These are phyloP conservation scores for Linaria vulgaris DNA, from an alignment of 257 asterid species.

Conservation along the genomic window DNA sequence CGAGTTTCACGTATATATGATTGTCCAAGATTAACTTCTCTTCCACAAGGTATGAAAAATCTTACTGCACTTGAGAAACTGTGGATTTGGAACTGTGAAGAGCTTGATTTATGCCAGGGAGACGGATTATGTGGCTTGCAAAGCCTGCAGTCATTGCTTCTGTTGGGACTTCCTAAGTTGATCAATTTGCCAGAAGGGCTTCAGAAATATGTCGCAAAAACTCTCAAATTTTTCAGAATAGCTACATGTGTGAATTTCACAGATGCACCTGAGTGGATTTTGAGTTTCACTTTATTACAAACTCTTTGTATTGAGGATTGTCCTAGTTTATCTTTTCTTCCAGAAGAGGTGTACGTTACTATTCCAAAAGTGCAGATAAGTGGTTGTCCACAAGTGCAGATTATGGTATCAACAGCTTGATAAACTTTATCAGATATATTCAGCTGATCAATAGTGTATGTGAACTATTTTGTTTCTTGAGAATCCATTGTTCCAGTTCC, in stretches of 20 bases:
- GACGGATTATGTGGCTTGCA: constrained; percentile 39
- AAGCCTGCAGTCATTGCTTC: constrained; percentile 45
- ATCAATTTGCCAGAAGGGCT: constrained; percentile 40
- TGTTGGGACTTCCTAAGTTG: constrained; percentile 56
- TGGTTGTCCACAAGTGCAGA: constrained; percentile 43
- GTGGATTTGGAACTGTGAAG: constrained; percentile 63
- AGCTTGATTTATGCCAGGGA: constrained; percentile 37
- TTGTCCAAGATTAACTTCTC: constrained; percentile 42
- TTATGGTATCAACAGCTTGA: constrained; percentile 39
- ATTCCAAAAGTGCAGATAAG: constrained; percentile 35
- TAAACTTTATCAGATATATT: too few relatives aligned
- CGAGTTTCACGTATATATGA: constrained; percentile 47
- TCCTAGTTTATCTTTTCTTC: constrained; percentile 35
- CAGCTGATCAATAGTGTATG: too few relatives aligned
- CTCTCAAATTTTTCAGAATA: constrained; percentile 39
- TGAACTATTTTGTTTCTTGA: too few relatives aligned
- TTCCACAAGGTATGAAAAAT: constrained; percentile 35
- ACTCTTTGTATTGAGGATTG: constrained; percentile 47
- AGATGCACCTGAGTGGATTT: constrained; percentile 39
- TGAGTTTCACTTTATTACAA: constrained; percentile 36
- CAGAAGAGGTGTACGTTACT: constrained; percentile 25
- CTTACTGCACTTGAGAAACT: constrained; percentile 47
- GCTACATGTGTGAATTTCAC: constrained; percentile 37
- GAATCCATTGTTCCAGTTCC: too few relatives aligned
- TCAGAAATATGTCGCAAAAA: constrained; percentile 28